Evolutionary conservation across 805 yeast species (phyloP).

Genomic region (Wickerhamiella lipophila): DNA sequence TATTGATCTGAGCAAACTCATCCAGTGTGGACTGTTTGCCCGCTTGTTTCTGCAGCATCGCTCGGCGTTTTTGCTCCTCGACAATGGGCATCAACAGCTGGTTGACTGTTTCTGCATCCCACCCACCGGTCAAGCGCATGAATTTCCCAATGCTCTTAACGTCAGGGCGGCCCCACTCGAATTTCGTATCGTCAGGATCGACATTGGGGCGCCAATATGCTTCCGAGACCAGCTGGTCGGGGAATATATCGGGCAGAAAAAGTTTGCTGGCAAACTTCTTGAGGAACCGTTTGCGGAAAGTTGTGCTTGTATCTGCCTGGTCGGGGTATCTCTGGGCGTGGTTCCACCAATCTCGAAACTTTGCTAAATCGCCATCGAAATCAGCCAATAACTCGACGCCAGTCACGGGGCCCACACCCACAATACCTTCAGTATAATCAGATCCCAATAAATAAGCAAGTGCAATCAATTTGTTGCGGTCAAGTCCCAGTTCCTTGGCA

Average conservation of each 20-base stretch:
- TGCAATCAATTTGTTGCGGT: conserved; percentile 53
- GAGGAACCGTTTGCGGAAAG: conserved; percentile 38
- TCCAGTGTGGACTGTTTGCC: conserved; percentile 19
- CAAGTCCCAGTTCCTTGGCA: conserved; percentile 50
- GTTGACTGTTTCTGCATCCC: conserved; percentile 66
- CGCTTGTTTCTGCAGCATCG: conserved; percentile 15
- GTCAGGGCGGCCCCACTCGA: conserved; percentile 86
- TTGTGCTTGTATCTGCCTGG: conserved; percentile 29
- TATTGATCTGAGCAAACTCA: conserved; percentile 21
- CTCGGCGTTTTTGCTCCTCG: conserved; percentile 48
- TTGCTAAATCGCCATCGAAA: conserved; percentile 37
- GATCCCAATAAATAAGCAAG: conserved; percentile 80
- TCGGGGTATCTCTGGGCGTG: conserved; percentile 31
- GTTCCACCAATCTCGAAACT: conserved; percentile 47
- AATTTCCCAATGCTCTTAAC: conserved; percentile 63
- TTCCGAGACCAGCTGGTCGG: conserved; percentile 51
- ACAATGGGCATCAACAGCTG: conserved; percentile 78
- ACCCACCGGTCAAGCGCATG: conserved; percentile 58
- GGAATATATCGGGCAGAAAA: conserved; percentile 51
- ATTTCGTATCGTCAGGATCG: conserved; percentile 62
- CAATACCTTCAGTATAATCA: conserved; percentile 87
- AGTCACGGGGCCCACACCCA: conserved; percentile 87
- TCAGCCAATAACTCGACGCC: conserved; percentile 86
- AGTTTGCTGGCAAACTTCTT: conserved; percentile 48
- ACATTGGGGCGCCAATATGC: conserved; percentile 78